Percentiles rank a stretch among this genome's conserved stretches.
phyloP scores from a whole-genome alignment of 2,329 filamentous ascomycete species.

The Daldinia eschscholtzii region DNA sequence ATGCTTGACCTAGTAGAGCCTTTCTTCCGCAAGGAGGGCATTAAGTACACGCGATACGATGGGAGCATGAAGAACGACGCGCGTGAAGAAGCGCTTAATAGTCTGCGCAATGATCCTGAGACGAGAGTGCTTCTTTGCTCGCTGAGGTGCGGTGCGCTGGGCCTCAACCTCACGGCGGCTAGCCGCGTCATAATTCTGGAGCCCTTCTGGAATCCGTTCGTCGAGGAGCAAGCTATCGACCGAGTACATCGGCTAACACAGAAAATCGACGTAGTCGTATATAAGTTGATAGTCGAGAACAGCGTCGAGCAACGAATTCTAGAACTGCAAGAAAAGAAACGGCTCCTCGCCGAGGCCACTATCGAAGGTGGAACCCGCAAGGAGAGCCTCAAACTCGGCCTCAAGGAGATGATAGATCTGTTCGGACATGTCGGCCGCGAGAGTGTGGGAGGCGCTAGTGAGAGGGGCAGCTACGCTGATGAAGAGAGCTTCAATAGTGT shows the following conservation, averaged over 20 bases:
- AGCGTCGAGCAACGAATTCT: conserved; percentile 95
- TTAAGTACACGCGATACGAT: conserved; percentile 90
- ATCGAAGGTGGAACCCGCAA: conserved; percentile 85
- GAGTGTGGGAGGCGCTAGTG: conserved; percentile 60
- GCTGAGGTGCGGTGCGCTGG: conserved; percentile 91
- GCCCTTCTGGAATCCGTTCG: conserved; percentile 99
- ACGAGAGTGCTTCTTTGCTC: conserved; percentile 91
- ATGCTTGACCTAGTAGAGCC: conserved; percentile 98
- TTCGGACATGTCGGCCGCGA: conserved; percentile 76
- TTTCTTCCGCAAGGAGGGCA: conserved; percentile 80
- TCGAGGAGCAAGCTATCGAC: conserved; percentile 98
- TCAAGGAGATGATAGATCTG: conserved; percentile 93
- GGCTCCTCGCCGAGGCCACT: conserved; percentile 88
- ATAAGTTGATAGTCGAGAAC: conserved; percentile 88
- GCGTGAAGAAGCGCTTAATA: conserved; percentile 86
- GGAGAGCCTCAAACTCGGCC: conserved; percentile 82
- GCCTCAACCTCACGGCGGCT: conserved; percentile 93
- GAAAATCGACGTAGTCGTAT: conserved; percentile 93
- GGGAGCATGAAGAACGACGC: conserved; percentile 94
- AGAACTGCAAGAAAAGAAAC: conserved; percentile 94
- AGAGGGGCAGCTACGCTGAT: conserved; percentile 52
- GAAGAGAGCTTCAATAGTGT: conserved; percentile 30
- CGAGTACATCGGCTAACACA: conserved; percentile 98
- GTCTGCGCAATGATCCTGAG: conserved; percentile 78
- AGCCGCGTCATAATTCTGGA: conserved; percentile 94